Evolutionary conservation across 805 yeast species (phyloP), one percentile per base, ranked within the genome.

Genomic region (Pichia kluyveri): DNA sequence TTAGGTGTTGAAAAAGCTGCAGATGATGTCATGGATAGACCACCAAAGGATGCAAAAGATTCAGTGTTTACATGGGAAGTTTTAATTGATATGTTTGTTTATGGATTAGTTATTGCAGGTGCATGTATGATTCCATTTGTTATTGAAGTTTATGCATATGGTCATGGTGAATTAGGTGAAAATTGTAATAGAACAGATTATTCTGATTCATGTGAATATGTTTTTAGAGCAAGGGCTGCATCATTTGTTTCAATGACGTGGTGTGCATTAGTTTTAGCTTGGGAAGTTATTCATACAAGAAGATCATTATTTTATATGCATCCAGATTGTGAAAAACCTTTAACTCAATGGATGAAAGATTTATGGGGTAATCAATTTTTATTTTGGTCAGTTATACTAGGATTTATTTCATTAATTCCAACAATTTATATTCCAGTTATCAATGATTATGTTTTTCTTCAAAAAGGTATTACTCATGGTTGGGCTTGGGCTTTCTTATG

Each of bases 391-490:
- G 77, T 87, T 42, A 60, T 83, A 36, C 68, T 76, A 45, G 96
- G 93, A 2, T 76, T 83, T 52, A 63, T 75, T 14, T 73, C 87
- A 2, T 81, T 84, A 5, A 82, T 87, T 75, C 95, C 95, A 40
- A 83, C 86, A 18, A 79, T 86, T 38, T 86, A 86, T 65, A 87
- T 87, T 54, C 96, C 96, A 8, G 95, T 84, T n/a, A 86, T 87
- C 60, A 87, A 87, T 63, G 68, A 72, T 41, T 74, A 76, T 52
- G 95, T 87, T 9, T 87, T 87, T 62, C 69, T 82, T 56, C 96
- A 87, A 63, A 69, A 64, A 31, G 78, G 81, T 8, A 85, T 86
- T 53, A 75, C 81, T 10, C 80, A 79, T 66, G 95, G 86, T 68
- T 87, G 95, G 95, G 91, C 86, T 15, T 65, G 86, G 51, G 76